Base-by-base conservation (phyloP, 2,329 filamentous ascomycete species). In the Neonectria punicea region DNA sequence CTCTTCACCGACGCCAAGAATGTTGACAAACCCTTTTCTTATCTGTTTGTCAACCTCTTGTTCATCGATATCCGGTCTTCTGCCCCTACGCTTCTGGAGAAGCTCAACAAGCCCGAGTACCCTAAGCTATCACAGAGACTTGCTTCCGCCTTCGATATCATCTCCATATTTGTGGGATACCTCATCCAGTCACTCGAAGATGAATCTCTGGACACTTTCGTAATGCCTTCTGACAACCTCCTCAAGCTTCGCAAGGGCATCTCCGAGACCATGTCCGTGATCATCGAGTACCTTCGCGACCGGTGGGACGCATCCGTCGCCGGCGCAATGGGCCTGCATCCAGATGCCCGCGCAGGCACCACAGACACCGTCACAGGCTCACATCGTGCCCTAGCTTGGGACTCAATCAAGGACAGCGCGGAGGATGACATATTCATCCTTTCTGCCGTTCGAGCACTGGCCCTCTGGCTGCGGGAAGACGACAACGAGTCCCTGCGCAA, bases 401-500 rank as follows among this genome's bases (percentile, higher is more conserved):
- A 91, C 61, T 83, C 85, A 1, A 82, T 83, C 60, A 81, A 82
- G 10, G 79, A 83, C 66, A 78, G 80, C 32, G 80, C 80, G 3
- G 80, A 82, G 2, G 79, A 83, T 7, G 90, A 92, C 69, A 84
- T 87, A 1, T 80, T 92, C 8, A 81, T 90, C 2, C 81, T 90
- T 2, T 85, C 89, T 3, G 84, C 86, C 0, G 77, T 91, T 22
- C 80, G 87, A 49, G 80, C 86, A 0, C 73, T 92, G 32, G 84
- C 88, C 1, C 82, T 92, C 18, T 92, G 90, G 90, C 79, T 92
- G n/a, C 82, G 87, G 8, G 90, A 92, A 67, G 90, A 92, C 61
- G 89, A 92, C 44, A 88, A 88, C 44, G 85, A 88, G 14, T 77
- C 80, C 8, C 73, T 92, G 43, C 80, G 88, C 11, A 84, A 80